Conservation (phyloP, 352 stramenopile species). For the Hyaloperonospora arabidopsidis region DNA sequence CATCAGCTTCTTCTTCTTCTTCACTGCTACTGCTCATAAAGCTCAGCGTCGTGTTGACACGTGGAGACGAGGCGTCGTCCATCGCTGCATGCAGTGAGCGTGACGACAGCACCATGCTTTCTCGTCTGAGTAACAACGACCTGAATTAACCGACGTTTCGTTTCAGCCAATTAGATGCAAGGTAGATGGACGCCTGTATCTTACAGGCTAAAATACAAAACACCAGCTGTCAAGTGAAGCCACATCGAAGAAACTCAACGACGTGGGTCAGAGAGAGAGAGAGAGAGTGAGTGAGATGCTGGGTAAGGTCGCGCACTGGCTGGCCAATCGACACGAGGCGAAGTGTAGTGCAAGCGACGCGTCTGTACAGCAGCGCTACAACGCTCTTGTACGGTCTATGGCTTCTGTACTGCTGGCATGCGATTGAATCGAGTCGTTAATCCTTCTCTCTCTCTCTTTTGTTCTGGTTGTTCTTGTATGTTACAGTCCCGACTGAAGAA, state of each 20-base stretch:
- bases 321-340: conserved; percentile 48
- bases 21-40: conserved; percentile 28
- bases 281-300: conserved; percentile 32
- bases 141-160: too few relatives aligned
- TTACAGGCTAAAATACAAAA: neutral
- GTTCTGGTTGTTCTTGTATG: neutral
- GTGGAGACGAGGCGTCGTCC: conserved; percentile 21
- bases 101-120: conserved; percentile 8
- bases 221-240: neutral
- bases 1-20: conserved; percentile 2
- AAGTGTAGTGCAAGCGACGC: conserved; percentile 31
- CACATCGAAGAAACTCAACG: conserved; percentile 3
- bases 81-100: conserved; percentile 26
- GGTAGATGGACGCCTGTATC: too few relatives aligned
- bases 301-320: conserved; percentile 55
- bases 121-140: neutral
- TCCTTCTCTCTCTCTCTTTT: neutral
- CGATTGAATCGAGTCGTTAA: neutral
- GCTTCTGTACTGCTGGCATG: too few relatives aligned
- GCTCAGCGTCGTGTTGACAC: conserved; percentile 31
- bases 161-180: conserved; percentile 15
- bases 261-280: neutral
- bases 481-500: conserved; percentile 59
- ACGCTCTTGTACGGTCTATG: conserved; percentile 57
- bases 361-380: conserved; percentile 46